phyloP scores from a whole-genome alignment of 768 basidiomycete species.

The Leccinum boreale region DNA sequence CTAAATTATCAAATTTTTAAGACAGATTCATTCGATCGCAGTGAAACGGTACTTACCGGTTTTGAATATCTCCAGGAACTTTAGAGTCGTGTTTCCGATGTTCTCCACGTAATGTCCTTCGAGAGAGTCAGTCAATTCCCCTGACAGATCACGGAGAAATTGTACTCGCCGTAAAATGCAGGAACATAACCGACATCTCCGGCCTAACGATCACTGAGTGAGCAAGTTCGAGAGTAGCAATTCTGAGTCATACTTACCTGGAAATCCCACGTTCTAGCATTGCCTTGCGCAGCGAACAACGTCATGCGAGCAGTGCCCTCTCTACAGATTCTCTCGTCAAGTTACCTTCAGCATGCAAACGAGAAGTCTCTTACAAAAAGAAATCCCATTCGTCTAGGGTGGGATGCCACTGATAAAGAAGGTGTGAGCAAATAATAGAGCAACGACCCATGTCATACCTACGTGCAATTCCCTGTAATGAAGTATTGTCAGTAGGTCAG shows the following conservation, averaged over 20 bases:
- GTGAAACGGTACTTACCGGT: constrained; percentile 26
- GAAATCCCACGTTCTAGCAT: constrained; percentile 59
- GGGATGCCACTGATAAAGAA: constrained; percentile 57
- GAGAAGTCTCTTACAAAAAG: constrained; percentile 42
- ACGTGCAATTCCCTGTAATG: constrained; percentile 52
- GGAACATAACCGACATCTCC: constrained; percentile 23
- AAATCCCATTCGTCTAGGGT: constrained; percentile 64
- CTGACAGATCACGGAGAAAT: background rate
- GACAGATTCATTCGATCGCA: background rate
- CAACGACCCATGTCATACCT: constrained; percentile 12
- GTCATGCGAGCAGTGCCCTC: constrained; percentile 54
- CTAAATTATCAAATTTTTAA: too few relatives aligned
- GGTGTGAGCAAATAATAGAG: background rate
- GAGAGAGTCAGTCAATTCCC: background rate
- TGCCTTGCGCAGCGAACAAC: constrained; percentile 50
- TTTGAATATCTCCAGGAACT: constrained; percentile 48
- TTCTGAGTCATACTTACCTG: constrained; percentile 32
- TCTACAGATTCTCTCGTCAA: constrained; percentile 27
- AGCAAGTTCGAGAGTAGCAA: background rate
- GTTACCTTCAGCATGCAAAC: background rate
- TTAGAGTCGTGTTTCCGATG: constrained; percentile 46
- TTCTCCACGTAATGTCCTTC: constrained; percentile 55
- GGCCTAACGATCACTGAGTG: constrained; percentile 1
- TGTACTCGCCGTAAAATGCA: constrained; percentile 8
- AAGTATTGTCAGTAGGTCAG: background rate